A percentile compares a stretch with the other conserved stretches of the same genome.
These are phyloP conservation scores for Cucurbita argyrosperma DNA, from an alignment of 306 rosid species.

Conservation along the genomic window DNA sequence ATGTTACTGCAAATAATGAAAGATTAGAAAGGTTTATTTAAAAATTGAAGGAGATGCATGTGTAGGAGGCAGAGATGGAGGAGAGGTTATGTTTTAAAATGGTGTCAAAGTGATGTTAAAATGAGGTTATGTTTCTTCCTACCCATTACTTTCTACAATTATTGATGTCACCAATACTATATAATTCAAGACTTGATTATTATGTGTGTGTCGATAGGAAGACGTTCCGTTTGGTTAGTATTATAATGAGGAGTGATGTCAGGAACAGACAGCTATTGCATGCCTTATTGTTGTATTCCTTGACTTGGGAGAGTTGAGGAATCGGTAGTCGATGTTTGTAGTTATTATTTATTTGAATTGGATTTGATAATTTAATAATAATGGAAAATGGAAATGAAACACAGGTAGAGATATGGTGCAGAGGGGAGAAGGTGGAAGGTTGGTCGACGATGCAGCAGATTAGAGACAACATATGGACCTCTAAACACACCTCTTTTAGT, in stretches of 20 bases:
- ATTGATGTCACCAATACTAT: background rate
- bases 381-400: background rate
- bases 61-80: too few species aligned
- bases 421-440: constrained; percentile 66
- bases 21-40: background rate
- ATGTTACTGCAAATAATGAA: background rate
- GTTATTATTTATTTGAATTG: too few species aligned
- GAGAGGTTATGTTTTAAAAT: background rate
- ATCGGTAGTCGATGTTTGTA: too few species aligned
- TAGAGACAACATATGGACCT: constrained; percentile 78
- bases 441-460: constrained; percentile 93
- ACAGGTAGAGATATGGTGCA: constrained; percentile 88
- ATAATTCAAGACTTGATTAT: background rate
- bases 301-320: too few species aligned
- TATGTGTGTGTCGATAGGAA: background rate
- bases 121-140: background rate
- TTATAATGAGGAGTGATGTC: background rate
- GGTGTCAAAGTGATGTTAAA: too few species aligned
- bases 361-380: too few species aligned
- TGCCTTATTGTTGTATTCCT: background rate
- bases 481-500: constrained; percentile 26
- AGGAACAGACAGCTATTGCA: constrained; percentile 2
- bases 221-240: background rate
- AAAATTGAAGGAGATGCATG: background rate
- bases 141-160: background rate